Evolutionary conservation across 2,329 filamentous ascomycete species (phyloP).

Genomic region (Penicillium sp.): DNA sequence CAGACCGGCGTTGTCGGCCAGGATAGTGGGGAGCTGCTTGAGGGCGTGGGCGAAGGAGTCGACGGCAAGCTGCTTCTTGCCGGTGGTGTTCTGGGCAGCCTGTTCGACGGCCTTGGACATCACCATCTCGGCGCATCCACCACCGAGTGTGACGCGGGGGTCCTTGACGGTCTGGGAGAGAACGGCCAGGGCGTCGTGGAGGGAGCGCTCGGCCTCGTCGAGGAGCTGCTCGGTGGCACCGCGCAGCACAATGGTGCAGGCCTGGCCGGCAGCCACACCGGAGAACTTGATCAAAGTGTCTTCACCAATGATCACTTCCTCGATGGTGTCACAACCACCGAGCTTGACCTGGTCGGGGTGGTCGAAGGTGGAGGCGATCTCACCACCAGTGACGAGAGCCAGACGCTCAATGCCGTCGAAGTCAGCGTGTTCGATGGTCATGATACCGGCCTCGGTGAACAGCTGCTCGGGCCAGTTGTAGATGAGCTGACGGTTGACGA

Average conservation of each 20-base stretch:
- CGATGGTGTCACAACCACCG: conserved; percentile 90
- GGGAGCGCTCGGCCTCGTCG: conserved; percentile 91
- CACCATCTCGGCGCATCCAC: conserved; percentile 96
- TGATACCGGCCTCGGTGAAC: conserved; percentile 95
- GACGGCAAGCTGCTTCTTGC: conserved; percentile 95
- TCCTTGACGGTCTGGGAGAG: conserved; percentile 95
- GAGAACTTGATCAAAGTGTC: conserved; percentile 98
- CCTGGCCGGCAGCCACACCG: conserved; percentile 87
- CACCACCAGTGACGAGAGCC: conserved; percentile 91
- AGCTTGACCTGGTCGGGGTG: conserved; percentile 97
- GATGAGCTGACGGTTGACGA: conserved; percentile 98
- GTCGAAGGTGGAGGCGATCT: conserved; percentile 97
- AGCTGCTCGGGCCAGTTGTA: conserved; percentile 99
- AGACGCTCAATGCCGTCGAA: conserved; percentile 97
- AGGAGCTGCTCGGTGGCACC: conserved; percentile 96
- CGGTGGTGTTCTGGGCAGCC: conserved; percentile 88
- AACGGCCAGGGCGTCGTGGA: conserved; percentile 94
- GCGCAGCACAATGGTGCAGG: conserved; percentile 94
- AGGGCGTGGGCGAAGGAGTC: conserved; percentile 86
- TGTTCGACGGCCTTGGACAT: conserved; percentile 98
- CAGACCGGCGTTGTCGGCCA: conserved; percentile 95
- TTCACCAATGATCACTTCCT: conserved; percentile 98
- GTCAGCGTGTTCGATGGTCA: conserved; percentile 98
- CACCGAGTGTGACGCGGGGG: conserved; percentile 89
- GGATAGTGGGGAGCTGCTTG: conserved; percentile 90